phyloP scores from a whole-genome alignment of 2,329 filamentous ascomycete genomes.

The Eutypa lata region DNA sequence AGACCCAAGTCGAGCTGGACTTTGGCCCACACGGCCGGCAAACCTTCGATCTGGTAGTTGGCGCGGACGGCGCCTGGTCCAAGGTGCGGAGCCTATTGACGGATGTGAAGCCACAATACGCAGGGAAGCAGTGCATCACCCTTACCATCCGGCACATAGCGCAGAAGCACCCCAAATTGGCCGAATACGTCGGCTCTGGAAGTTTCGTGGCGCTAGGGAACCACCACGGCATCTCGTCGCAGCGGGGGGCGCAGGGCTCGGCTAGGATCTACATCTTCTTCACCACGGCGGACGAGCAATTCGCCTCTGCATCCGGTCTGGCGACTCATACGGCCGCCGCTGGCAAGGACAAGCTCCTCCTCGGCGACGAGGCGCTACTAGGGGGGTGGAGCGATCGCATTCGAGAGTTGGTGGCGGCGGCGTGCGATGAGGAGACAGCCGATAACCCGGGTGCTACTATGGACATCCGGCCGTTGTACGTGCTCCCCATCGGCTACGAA shows the following conservation, averaged over 20 bases:
- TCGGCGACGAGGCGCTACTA: background rate
- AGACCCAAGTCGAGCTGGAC: background rate
- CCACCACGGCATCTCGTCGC: constrained; percentile 26
- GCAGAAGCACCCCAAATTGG: constrained; percentile 33
- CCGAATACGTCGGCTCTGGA: constrained; percentile 37
- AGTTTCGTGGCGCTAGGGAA: constrained; percentile 31
- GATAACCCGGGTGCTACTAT: constrained; percentile 1
- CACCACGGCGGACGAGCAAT: constrained; percentile 20
- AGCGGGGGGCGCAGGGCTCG: constrained; percentile 24
- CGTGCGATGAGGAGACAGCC: constrained; percentile 1
- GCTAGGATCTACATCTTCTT: constrained; percentile 28
- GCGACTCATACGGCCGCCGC: background rate
- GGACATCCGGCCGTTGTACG: constrained; percentile 21
- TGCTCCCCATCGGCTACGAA: constrained; percentile 5
- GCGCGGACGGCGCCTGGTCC: constrained; percentile 39
- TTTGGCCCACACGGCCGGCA: constrained; percentile 10
- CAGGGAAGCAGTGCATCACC: constrained; percentile 35
- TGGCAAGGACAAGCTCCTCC: constrained; percentile 1
- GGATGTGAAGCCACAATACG: constrained; percentile 33
- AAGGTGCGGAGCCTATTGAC: constrained; percentile 34
- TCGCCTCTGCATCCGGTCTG: constrained; percentile 9
- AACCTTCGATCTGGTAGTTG: constrained; percentile 35
- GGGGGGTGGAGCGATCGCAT: background rate
- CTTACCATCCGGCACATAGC: constrained; percentile 32
- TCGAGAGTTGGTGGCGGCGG: constrained; percentile 1